A percentile compares a stretch with the other conserved stretches of the same genome.
Evolutionary conservation across 495 filamentous ascomycete genomes (phyloP).

Genomic region (Aspergillus sparsus): DNA sequence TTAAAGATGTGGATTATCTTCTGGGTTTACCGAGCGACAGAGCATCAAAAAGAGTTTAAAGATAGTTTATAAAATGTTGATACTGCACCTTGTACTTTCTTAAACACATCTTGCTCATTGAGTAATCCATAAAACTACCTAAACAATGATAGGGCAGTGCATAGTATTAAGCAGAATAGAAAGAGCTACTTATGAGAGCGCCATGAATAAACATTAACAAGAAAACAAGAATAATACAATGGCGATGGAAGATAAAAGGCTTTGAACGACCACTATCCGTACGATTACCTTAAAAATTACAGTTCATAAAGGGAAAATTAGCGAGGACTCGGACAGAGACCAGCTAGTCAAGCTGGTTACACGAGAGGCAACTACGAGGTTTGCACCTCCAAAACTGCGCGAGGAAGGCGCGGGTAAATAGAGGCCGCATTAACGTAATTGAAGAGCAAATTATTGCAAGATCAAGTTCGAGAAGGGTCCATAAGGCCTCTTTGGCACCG

Average conservation of each 20-base stretch:
- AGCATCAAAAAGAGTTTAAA: too few species aligned
- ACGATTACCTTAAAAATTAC: too few species aligned
- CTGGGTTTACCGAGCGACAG: too few species aligned
- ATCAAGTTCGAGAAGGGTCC: background rate
- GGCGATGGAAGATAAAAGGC: too few species aligned
- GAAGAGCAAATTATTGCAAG: background rate
- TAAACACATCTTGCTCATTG: background rate
- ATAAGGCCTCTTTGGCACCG: background rate
- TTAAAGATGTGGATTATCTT: background rate
- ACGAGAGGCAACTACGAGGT: background rate
- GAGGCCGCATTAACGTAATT: background rate
- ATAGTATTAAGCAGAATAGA: background rate
- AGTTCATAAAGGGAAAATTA: background rate
- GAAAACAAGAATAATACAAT: too few species aligned
- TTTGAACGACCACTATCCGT: too few species aligned
- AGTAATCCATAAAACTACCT: background rate
- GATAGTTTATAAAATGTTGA: too few species aligned
- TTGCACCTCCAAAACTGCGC: background rate
- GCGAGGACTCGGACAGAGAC: too few species aligned
- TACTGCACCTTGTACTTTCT: background rate
- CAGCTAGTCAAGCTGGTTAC: background rate
- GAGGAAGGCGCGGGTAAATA: background rate
- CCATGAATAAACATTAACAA: too few species aligned
- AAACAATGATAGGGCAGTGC: background rate
- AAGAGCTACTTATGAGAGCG: background rate